These are phyloP conservation scores for Lactuca sativa DNA, from an alignment of 129 eudicot species.

Conservation along the genomic window DNA sequence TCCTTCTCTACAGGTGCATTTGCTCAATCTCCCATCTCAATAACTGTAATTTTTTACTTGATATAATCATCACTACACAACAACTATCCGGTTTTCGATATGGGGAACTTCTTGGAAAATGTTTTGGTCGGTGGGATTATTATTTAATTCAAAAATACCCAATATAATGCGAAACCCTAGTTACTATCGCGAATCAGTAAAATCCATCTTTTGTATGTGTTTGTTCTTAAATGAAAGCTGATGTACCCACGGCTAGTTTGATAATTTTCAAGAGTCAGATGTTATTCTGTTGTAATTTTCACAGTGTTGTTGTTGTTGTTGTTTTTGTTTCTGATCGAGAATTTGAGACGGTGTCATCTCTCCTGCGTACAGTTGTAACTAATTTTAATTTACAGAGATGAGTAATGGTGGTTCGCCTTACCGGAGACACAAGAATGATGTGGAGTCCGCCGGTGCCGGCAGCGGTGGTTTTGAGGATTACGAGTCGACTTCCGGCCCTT, in stretches of 20 bases:
- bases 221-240: neutral
- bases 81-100: neutral
- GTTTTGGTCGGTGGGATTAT: constrained; percentile 19
- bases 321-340: constrained; percentile 9
- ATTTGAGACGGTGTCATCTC: constrained; percentile 66
- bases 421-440: constrained; percentile 49
- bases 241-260: neutral
- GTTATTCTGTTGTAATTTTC: constrained; percentile 8
- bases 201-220: neutral
- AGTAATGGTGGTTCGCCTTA: constrained; percentile 52
- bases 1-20: constrained; percentile 27
- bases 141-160: neutral
- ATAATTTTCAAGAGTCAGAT: constrained; percentile 13
- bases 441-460: constrained; percentile 39
- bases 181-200: constrained; percentile 7
- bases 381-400: constrained; percentile 34
- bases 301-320: constrained; percentile 5
- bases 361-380: constrained; percentile 67
- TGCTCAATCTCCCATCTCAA: neutral
- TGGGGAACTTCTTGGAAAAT: constrained; percentile 7
- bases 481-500: constrained; percentile 46
- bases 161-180: constrained; percentile 20
- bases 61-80: constrained; percentile 8
- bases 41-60: constrained; percentile 9
- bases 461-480: constrained; percentile 38